Evolutionary conservation across 495 filamentous ascomycete species (phyloP), one percentile per base, ranked within the genome.

Genomic region (Aspergillus carlsbadensis): DNA sequence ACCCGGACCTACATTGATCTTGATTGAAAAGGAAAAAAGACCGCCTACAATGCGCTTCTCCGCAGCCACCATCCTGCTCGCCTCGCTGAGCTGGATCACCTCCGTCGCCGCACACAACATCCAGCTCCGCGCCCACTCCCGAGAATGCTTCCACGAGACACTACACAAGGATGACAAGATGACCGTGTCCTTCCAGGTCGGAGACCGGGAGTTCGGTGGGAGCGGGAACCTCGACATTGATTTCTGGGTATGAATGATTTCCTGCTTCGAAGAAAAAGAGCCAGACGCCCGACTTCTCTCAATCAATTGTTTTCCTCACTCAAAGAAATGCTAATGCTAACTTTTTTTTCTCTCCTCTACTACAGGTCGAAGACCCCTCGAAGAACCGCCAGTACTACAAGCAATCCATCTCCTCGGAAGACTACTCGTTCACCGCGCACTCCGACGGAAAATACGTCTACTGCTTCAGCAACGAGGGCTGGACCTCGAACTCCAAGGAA

Each of bases 401-500:
- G 70, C 87, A 86, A 65, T 80, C 83, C 47, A 80, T 91, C 37
- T 91, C 91, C 41, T 90, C 88, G 67, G 95, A 94, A 59, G 92
- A 96, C 76, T 89, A 95, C 81, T 90, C 89, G 15, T 98, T 99
- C 73, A 86, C 84, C 29, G 95, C 95, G 33, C 76, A 81, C 42
- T 70, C 82, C 65, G 94, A 98, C 71, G 94, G 94, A 55, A 89
- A 88, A 71, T 96, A 89, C 78, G 77, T 83, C 55, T 98, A 98
- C 83, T 98, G 94, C 83, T 98, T 98, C 81, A 96, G 92, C 73
- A 98, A 98, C 69, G 94, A 98, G 77, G 86, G 92, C 66, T 97
- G 91, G 87, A 86, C 85, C 46, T 90, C 90, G 24, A 88, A 85
- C 66, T 91, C 84, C 63, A 98, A 98, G 77, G 95, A 98, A 68